Base-by-base conservation (phyloP, 208 protist species). In the Angomonas ambiguus region DNA sequence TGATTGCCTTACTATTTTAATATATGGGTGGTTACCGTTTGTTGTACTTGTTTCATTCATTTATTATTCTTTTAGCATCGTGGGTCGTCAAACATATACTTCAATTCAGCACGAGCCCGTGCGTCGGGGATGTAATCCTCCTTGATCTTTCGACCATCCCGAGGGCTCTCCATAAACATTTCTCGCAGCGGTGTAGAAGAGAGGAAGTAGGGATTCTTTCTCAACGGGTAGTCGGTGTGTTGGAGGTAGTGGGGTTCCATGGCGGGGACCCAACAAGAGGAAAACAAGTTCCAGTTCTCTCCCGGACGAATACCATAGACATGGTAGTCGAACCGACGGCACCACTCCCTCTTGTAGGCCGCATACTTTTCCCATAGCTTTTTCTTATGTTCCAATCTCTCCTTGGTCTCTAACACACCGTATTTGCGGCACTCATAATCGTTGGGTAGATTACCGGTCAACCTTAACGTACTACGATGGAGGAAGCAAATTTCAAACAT, bases 191-290 rank as follows among this genome's bases (percentile, higher is more conserved):
- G 90, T 18, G 84, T 91, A 22, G 84, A 28, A 41, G 85, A 82
- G 63, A 96, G 80, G 73, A 93, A 92, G 80, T 92, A 92, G 27
- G 90, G 90, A 34, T 96, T 96, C 74, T 93, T 96, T 51, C 90
- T 82, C 69, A 76, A 64, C 10, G 90, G 87, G 69, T 92, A 96
- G 74, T 96, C 87, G 5, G 85, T 91, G 33, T 69, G 71, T 16
- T 77, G 90, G 56, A 76, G 76, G 75, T 76, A 93, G 20, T 56
- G 60, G 27, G 86, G 75, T 41, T 68, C 72, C 84, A 80, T 85
- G 31, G 80, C 62, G 20, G 87, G 84, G 45, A 93, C 62, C 73
- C 83, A 79, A 72, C 90, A 96, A 10, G 87, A 82, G 6, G 90
- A 96, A 65, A 93, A 91, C 30, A 96, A 68, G 55, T 66, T 88